Conservation (phyloP, 441 rosid genomes). For the Gossypium schwendimanii region DNA sequence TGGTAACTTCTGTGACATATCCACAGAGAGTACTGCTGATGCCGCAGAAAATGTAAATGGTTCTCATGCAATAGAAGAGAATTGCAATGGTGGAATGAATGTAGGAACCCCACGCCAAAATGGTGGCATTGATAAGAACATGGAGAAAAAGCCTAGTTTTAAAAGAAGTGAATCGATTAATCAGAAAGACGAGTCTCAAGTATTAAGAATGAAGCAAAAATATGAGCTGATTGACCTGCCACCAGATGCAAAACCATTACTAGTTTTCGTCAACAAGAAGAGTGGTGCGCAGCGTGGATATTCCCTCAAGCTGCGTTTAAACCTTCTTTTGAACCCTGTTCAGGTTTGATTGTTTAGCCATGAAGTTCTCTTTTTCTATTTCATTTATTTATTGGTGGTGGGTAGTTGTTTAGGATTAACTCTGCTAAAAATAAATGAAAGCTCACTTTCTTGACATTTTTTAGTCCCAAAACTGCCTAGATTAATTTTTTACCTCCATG, state of each 20-base stretch:
- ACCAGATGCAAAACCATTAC: constrained; percentile 79
- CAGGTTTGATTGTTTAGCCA: constrained; percentile 46
- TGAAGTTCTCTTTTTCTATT: neutral
- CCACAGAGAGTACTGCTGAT: constrained; percentile 58
- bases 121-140: constrained; percentile 34
- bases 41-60: constrained; percentile 37
- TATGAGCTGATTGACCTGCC: constrained; percentile 79
- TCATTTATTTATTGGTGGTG: neutral
- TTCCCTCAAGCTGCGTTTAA: constrained; percentile 72
- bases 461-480: neutral
- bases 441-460: neutral
- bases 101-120: constrained; percentile 29
- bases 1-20: constrained; percentile 43
- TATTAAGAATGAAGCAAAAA: constrained; percentile 58
- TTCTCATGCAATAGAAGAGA: constrained; percentile 41
- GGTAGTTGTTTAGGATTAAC: neutral
- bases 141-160: constrained; percentile 46
- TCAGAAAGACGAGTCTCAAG: constrained; percentile 67
- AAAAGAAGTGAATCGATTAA: constrained; percentile 61
- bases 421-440: neutral
- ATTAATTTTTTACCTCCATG: neutral
- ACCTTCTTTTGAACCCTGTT: constrained; percentile 84
- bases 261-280: constrained; percentile 91
- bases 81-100: constrained; percentile 34
- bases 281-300: constrained; percentile 95